phyloP scores from a whole-genome alignment of 768 basidiomycete species.

The Tylopilus balloui region DNA sequence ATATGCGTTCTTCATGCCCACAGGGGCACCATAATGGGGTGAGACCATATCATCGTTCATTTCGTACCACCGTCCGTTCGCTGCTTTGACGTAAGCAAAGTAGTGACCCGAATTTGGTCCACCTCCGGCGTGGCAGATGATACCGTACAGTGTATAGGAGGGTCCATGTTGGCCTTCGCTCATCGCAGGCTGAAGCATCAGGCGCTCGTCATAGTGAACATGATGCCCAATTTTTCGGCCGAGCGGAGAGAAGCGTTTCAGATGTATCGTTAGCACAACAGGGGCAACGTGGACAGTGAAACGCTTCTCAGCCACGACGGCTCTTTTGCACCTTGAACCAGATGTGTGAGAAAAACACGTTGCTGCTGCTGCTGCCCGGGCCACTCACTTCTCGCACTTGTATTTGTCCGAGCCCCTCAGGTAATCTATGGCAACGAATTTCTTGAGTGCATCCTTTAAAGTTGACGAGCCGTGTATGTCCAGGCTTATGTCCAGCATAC shows the following conservation, averaged over 20 bases:
- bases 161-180: conserved; percentile 75
- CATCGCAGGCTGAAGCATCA: conserved; percentile 77
- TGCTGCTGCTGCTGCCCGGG: neutral
- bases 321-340: conserved; percentile 75
- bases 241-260: conserved; percentile 90
- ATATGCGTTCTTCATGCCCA: conserved; percentile 78
- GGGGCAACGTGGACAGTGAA: conserved; percentile 90
- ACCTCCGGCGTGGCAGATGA: conserved; percentile 89
- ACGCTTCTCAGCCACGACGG: conserved; percentile 84
- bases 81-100: conserved; percentile 75
- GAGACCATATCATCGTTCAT: conserved; percentile 89
- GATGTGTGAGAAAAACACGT: conserved; percentile 7
- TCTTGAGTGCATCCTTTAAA: conserved; percentile 68
- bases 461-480: conserved; percentile 68
- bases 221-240: conserved; percentile 81
- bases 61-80: conserved; percentile 73
- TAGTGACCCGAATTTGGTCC: conserved; percentile 97
- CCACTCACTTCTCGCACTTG: conserved; percentile 94
- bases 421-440: conserved; percentile 77
- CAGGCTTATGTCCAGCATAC: conserved; percentile 88
- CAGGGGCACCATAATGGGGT: conserved; percentile 39
- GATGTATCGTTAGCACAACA: conserved; percentile 81
- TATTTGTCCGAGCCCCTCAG: conserved; percentile 93
- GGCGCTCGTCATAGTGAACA: conserved; percentile 71
- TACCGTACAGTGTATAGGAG: conserved; percentile 81